Percentiles rank a stretch among this genome's conserved stretches.
These are phyloP conservation scores for Colletotrichum falcatum DNA, from an alignment of 2,329 filamentous ascomycete genomes.

Conservation along the genomic window DNA sequence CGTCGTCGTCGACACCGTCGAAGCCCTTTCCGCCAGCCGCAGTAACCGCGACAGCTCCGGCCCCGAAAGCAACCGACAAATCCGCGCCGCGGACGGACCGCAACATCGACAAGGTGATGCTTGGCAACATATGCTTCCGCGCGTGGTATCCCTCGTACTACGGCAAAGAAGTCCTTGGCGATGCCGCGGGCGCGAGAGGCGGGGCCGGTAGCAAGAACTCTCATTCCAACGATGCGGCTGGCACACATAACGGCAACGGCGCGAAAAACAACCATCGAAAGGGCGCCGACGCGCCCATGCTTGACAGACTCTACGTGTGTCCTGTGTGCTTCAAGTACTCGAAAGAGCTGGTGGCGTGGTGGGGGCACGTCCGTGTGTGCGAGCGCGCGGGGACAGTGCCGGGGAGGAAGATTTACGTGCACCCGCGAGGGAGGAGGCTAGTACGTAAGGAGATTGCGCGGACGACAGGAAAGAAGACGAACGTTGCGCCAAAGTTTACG, in stretches of 20 bases:
- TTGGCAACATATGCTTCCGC: conserved; percentile 85
- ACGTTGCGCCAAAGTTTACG: conserved; percentile 51
- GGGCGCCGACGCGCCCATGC: conserved; percentile 54
- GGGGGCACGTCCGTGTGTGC: conserved; percentile 69
- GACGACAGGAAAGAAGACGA: conserved; percentile 51
- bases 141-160: conserved; percentile 97
- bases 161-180: conserved; percentile 74
- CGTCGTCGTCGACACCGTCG: conserved; percentile 42
- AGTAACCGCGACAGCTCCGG: conserved; percentile 42
- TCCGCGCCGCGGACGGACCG: conserved; percentile 66
- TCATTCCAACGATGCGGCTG: conserved; percentile 27
- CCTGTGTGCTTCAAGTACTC: conserved; percentile 96
- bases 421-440: conserved; percentile 61
- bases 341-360: conserved; percentile 69
- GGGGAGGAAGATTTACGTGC: conserved; percentile 79
- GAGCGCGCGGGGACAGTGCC: conserved; percentile 64
- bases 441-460: conserved; percentile 52
- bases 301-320: conserved; percentile 85
- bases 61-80: conserved; percentile 44
- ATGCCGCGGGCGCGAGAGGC: conserved; percentile 47
- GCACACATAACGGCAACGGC: conserved; percentile 24
- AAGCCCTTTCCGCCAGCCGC: conserved; percentile 44
- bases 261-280: conserved; percentile 52
- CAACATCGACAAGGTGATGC: conserved; percentile 87
- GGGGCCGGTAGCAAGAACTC: conserved; percentile 32